Evolutionary conservation across 1,284 basidiomycete species (phyloP), one percentile per base, ranked within the genome.

Genomic region (Austroboletus novae-zelandiae): DNA sequence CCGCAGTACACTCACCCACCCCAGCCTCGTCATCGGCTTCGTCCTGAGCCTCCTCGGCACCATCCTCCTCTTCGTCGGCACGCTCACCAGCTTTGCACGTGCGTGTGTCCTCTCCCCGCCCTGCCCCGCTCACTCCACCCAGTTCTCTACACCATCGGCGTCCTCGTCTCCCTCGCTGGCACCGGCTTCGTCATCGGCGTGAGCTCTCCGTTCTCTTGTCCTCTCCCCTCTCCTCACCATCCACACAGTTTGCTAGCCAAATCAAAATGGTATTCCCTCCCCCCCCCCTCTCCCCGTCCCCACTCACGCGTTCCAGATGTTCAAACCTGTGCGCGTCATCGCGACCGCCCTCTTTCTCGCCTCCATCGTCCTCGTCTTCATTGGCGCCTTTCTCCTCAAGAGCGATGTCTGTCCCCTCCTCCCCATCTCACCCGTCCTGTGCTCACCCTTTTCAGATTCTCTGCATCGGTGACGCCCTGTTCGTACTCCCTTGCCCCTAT

Each of bases 131-230:
- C 53, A 34, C 36, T 40, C 34, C 37, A 18, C 23, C 17, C 65
- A 91, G 88, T 89, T 13, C 76, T 98, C 39, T 98, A 94, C 73
- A 82, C 78, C 29, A 56, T 96, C 39, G 95, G 94, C 30, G 89
- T 91, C 46, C 69, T 97, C 53, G 70, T 96, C 50, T 87, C 89
- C 10, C 80, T 98, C 46, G 70, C 90, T 52, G 94, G 93, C 25
- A 95, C 93, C 0, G 94, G 93, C 2, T 96, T 95, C 74, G 72
- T 96, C 62, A 83, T 95, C 59, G 91, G 87, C 51, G 90, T 91
- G 66, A 59, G 82, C 35, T 34, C 29, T 43, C 30, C 50, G 10
- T 32, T 31, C 45, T 53, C 34, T 23, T 34, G 11, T 27, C 39
- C 5, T 30, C 13, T 13, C 48, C 40, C 18, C 40, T 13, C 45